These are phyloP conservation scores for Otatea glauca DNA, from an alignment of 176 grass and related monocot genomes.

Conservation along the genomic window DNA sequence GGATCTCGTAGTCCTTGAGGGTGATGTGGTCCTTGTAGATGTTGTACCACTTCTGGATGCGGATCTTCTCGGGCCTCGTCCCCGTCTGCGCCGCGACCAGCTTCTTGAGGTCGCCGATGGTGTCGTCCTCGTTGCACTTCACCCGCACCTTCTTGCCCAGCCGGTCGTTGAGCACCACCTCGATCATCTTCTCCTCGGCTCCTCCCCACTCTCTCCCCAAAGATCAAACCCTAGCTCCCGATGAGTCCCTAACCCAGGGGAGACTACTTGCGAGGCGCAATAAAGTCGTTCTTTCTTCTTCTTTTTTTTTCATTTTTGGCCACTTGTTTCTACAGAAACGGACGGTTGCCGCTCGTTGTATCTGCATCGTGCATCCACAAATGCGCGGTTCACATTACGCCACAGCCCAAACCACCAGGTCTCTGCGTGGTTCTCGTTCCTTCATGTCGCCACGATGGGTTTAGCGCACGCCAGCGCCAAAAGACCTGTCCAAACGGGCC, in stretches of 20 bases:
- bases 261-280: not conserved
- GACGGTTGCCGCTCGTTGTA: not conserved
- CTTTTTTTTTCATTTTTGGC: too few species aligned
- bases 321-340: not conserved
- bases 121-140: slow-evolving; percentile 99
- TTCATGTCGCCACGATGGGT: too few species aligned
- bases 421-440: too few species aligned
- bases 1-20: slow-evolving; percentile 97
- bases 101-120: slow-evolving; percentile 99
- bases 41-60: slow-evolving; percentile 99
- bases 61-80: slow-evolving; percentile 91
- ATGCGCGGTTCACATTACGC: not conserved
- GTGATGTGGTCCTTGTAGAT: slow-evolving; percentile 99
- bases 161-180: slow-evolving; percentile 97
- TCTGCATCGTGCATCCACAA: not conserved
- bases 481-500: too few species aligned
- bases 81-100: slow-evolving; percentile 98
- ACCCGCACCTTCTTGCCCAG: slow-evolving; percentile 99
- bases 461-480: too few species aligned
- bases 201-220: not conserved
- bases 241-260: not conserved
- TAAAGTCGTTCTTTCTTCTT: not conserved
- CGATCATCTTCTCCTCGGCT: slow-evolving; percentile 71
- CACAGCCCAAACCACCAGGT: too few species aligned
- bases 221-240: slow-evolving; percentile 38